These are phyloP conservation scores for Sequoia sempervirens DNA, from an alignment of 75 land plant species.

Conservation along the genomic window DNA sequence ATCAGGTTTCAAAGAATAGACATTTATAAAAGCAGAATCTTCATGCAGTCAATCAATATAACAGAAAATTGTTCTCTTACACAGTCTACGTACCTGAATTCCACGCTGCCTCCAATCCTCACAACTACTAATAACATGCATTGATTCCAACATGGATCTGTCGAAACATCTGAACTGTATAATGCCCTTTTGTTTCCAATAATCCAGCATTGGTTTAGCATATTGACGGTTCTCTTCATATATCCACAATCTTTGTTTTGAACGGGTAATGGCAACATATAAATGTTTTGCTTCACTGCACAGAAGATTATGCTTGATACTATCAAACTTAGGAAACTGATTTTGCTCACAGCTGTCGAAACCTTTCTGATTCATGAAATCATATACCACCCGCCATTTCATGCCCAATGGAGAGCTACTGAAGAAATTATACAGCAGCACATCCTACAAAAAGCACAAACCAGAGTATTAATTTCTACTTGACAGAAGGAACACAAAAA, in stretches of 20 bases:
- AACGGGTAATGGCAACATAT: constrained; percentile 69
- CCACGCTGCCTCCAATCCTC: constrained; percentile 68
- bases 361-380: constrained; percentile 36
- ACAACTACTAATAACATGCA: constrained; percentile 43
- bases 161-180: constrained; percentile 48
- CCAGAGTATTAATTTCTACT: background rate
- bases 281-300: constrained; percentile 72
- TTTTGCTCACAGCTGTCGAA: constrained; percentile 9
- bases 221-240: constrained; percentile 45
- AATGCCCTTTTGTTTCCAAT: constrained; percentile 50
- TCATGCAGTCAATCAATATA: background rate
- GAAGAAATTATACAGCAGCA: constrained; percentile 65
- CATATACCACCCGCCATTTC: constrained; percentile 61
- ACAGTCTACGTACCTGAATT: constrained; percentile 33
- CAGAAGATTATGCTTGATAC: constrained; percentile 36
- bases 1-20: background rate
- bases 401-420: constrained; percentile 35
- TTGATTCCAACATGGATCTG: constrained; percentile 37
- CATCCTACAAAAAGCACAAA: constrained; percentile 45
- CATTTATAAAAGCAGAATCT: background rate
- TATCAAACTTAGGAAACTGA: constrained; percentile 41
- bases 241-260: constrained; percentile 64
- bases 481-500: background rate
- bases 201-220: constrained; percentile 58
- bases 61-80: background rate